Evolutionary conservation across 129 eudicot genomes (phyloP).

Genomic region (Rutidosis leptorrhynchoides): DNA sequence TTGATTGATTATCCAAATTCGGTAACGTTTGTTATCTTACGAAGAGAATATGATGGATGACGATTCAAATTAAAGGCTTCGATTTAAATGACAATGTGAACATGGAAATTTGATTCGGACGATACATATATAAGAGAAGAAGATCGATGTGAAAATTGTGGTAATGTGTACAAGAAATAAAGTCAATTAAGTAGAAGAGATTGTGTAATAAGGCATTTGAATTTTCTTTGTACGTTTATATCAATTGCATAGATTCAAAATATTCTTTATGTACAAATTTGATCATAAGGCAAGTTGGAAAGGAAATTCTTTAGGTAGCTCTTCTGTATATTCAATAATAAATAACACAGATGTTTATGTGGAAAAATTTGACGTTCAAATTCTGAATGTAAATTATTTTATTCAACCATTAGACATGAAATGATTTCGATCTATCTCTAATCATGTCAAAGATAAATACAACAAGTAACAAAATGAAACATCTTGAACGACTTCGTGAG

Average conservation of each 20-base stretch:
- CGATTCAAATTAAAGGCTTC: not conserved
- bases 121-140: slow-evolving; percentile 22
- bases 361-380: too few species aligned
- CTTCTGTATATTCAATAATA: not conserved
- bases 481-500: too few species aligned
- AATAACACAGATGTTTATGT: not conserved
- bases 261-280: slow-evolving; percentile 31
- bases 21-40: not conserved
- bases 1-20: not conserved
- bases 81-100: slow-evolving; percentile 29
- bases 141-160: slow-evolving; percentile 16
- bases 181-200: slow-evolving; percentile 20
- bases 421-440: too few species aligned
- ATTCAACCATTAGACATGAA: too few species aligned
- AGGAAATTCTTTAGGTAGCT: not conserved
- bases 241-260: slow-evolving; percentile 15
- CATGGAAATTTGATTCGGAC: slow-evolving; percentile 15
- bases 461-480: too few species aligned
- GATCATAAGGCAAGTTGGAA: not conserved
- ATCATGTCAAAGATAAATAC: too few species aligned
- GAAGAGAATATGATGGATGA: not conserved
- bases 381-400: too few species aligned
- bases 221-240: slow-evolving; percentile 23
- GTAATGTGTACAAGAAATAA: slow-evolving; percentile 29
- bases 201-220: slow-evolving; percentile 18